A percentile compares a stretch with the other conserved stretches of the same genome.
phyloP scores from a whole-genome alignment of 2,329 filamentous ascomycete species.

The Fusarium sp. region DNA sequence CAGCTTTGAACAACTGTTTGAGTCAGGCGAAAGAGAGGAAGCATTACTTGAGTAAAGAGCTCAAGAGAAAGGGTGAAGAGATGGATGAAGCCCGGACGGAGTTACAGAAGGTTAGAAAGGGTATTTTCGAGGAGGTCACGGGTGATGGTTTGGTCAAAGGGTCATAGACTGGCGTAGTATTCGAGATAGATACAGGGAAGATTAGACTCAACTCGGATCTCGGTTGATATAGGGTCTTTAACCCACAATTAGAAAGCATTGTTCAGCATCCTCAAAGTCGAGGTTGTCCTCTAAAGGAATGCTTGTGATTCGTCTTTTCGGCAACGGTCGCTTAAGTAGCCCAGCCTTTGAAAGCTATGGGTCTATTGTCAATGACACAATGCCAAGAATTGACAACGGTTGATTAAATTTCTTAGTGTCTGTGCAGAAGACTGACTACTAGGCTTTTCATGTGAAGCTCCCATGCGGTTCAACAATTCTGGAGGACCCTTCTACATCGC shows the following conservation, averaged over 20 bases:
- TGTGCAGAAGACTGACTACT: not conserved
- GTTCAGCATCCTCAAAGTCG: not conserved
- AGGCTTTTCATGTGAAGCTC: not conserved
- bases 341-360: conserved; percentile 2
- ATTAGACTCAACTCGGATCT: not conserved
- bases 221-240: not conserved
- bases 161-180: not conserved
- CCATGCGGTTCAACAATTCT: not conserved
- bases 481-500: not conserved
- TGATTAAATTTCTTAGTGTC: not conserved
- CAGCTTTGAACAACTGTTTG: conserved; percentile 47
- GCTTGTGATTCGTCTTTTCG: conserved; percentile 18
- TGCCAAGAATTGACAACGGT: conserved; percentile 8
- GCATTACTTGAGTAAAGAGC: conserved; percentile 43
- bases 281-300: not conserved
- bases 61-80: conserved; percentile 43
- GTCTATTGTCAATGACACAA: not conserved
- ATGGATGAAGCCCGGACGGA: conserved; percentile 49
- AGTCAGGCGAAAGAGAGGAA: conserved; percentile 46
- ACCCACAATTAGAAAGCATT: not conserved
- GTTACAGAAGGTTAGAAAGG: conserved; percentile 57
- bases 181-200: not conserved
- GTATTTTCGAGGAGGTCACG: conserved; percentile 45
- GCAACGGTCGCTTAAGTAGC: conserved; percentile 16
- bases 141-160: conserved; percentile 7